phyloP scores from a whole-genome alignment of 176 grass and related monocot genomes.

The Puccinellia tenuiflora region DNA sequence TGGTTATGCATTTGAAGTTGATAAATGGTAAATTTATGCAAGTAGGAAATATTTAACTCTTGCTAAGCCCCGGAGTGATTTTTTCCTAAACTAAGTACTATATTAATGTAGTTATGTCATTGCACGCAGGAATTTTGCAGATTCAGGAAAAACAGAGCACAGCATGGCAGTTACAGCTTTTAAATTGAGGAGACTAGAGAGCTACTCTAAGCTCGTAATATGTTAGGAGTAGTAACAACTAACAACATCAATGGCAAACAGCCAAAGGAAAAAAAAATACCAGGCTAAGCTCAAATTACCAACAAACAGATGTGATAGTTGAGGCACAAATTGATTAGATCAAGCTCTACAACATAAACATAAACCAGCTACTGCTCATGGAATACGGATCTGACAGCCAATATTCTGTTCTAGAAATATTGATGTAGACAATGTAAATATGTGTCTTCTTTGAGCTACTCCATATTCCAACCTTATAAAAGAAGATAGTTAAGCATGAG shows the following conservation, averaged over 20 bases:
- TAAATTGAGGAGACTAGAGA: neutral
- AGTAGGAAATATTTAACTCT: neutral
- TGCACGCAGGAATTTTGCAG: neutral
- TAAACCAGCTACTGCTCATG: neutral
- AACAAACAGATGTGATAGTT: too few species aligned
- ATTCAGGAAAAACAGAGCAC: neutral
- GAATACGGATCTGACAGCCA: neutral
- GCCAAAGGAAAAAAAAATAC: neutral
- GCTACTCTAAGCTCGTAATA: neutral
- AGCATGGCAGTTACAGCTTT: neutral
- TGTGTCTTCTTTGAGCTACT: neutral
- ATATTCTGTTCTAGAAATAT: slow-evolving; percentile 15
- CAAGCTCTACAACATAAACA: neutral
- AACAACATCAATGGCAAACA: neutral
- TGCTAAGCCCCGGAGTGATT: neutral
- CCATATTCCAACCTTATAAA: neutral
- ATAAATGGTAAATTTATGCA: neutral
- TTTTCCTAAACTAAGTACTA: neutral
- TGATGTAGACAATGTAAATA: neutral
- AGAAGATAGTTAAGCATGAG: neutral
- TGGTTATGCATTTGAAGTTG: slow-evolving; percentile 11
- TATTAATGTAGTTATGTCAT: neutral
- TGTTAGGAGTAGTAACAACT: slow-evolving; percentile 1
- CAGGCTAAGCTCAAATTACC: too few species aligned
- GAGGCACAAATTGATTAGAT: too few species aligned